phyloP scores from a whole-genome alignment of 495 filamentous ascomycete species.

The Xylaria venustula region DNA sequence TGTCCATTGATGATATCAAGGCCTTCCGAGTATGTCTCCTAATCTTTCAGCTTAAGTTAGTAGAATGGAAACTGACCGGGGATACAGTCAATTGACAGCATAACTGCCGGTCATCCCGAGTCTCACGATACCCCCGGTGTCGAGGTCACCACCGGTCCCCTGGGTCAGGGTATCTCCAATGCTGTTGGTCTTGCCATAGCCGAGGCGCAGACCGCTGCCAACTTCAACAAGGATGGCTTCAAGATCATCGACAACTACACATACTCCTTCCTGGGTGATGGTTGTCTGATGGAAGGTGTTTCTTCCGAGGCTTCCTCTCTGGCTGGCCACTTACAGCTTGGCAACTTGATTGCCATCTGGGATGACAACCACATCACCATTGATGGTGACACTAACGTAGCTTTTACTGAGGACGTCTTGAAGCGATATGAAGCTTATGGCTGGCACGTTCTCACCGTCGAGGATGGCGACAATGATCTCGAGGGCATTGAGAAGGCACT shows the following conservation, averaged over 20 bases:
- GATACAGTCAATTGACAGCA: constrained; percentile 76
- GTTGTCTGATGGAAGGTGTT: constrained; percentile 98
- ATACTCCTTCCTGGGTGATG: constrained; percentile 94
- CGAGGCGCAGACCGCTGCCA: constrained; percentile 81
- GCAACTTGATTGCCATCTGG: constrained; percentile 94
- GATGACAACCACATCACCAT: constrained; percentile 98
- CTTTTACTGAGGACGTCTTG: constrained; percentile 96
- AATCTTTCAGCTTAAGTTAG: neutral
- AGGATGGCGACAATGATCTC: constrained; percentile 88
- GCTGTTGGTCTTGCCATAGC: constrained; percentile 96
- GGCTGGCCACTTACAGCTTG: constrained; percentile 94
- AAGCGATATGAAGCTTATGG: constrained; percentile 97
- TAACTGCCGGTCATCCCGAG: constrained; percentile 96
- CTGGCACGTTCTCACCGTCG: constrained; percentile 87
- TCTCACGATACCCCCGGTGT: constrained; percentile 93
- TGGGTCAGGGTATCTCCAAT: constrained; percentile 93
- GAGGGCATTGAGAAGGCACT: constrained; percentile 87
- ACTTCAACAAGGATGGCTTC: constrained; percentile 97
- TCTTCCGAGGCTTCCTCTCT: constrained; percentile 87
- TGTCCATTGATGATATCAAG: constrained; percentile 90
- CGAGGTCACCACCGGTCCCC: constrained; percentile 96
- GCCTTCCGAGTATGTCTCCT: constrained; percentile 78
- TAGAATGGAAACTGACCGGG: constrained; percentile 5
- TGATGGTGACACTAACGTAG: constrained; percentile 90
- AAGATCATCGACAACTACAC: constrained; percentile 95